These are phyloP conservation scores for Carex cristatella DNA, from an alignment of 176 grass and related monocot species.

Conservation along the genomic window DNA sequence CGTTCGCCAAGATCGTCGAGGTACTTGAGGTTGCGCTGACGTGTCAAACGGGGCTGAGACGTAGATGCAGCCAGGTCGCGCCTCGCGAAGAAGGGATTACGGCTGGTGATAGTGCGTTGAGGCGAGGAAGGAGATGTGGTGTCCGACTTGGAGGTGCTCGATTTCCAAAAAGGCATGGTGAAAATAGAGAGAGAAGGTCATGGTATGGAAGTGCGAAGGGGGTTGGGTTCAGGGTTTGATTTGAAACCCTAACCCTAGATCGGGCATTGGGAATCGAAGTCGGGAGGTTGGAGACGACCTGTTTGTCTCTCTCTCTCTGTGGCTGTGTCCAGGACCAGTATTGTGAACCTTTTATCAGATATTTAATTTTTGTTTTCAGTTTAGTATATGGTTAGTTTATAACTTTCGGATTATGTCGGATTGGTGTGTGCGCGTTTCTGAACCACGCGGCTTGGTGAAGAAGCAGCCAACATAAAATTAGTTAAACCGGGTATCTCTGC, in stretches of 20 bases:
- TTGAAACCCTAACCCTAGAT: constrained; percentile 25
- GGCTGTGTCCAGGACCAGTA: not conserved
- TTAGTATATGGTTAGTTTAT: not conserved
- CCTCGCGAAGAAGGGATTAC: not conserved
- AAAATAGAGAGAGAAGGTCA: constrained; percentile 13
- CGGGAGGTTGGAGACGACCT: constrained; percentile 5
- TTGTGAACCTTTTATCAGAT: not conserved
- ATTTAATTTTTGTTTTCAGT: constrained; percentile 10
- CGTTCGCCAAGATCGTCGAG: constrained; percentile 30
- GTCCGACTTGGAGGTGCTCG: constrained; percentile 23
- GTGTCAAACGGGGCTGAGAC: constrained; percentile 40
- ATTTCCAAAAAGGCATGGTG: constrained; percentile 22
- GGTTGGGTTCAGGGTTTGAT: not conserved
- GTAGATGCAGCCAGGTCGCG: not conserved
- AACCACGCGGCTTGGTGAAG: constrained; percentile 7
- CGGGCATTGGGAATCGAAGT: not conserved
- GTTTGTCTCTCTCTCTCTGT: not conserved
- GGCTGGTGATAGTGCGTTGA: constrained; percentile 10
- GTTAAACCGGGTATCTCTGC: not conserved
- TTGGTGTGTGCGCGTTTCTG: no score
- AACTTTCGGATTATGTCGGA: not conserved
- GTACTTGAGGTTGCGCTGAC: constrained; percentile 69
- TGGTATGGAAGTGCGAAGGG: not conserved
- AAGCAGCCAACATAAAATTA: not conserved
- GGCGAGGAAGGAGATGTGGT: constrained; percentile 46